A percentile compares a stretch with the other conserved stretches of the same genome.
Conservation (phyloP, 768 basidiomycete genomes). For the Vararia minispora region DNA sequence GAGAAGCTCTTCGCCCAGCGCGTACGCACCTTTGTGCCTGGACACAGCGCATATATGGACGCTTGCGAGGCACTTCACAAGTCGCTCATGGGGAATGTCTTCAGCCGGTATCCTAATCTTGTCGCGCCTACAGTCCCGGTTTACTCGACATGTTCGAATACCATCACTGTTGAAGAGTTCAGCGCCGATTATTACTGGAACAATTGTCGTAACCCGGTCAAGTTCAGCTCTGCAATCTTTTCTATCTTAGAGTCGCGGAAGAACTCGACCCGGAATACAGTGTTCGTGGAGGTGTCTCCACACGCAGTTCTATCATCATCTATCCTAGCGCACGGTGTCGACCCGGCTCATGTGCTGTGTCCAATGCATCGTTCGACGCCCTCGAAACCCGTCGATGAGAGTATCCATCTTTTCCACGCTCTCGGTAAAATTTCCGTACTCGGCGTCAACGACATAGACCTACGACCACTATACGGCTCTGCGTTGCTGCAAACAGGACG, state of each 20-base stretch:
- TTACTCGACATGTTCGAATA: constrained; percentile 28
- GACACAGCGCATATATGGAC: constrained; percentile 30
- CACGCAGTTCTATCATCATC: constrained; percentile 30
- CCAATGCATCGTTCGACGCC: constrained; percentile 20
- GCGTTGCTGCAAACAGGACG: too few relatives aligned
- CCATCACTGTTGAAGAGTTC: constrained; percentile 15
- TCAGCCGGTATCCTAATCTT: constrained; percentile 21
- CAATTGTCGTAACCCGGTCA: constrained; percentile 26
- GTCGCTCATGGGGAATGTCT: constrained; percentile 21
- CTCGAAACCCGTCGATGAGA: constrained; percentile 15
- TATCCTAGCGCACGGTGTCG: constrained; percentile 16
- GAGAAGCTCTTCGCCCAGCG: constrained; percentile 25
- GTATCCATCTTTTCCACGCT: constrained; percentile 15
- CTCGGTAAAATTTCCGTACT: constrained; percentile 25
- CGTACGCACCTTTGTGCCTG: constrained; percentile 26
- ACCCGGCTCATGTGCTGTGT: constrained; percentile 15
- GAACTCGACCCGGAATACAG: constrained; percentile 16
- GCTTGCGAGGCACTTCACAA: constrained; percentile 21
- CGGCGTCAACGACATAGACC: too few relatives aligned
- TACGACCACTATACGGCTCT: too few relatives aligned
- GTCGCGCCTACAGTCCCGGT: constrained; percentile 19
- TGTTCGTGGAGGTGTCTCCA: constrained; percentile 27
- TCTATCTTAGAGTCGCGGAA: constrained; percentile 13
- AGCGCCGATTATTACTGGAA: constrained; percentile 31
- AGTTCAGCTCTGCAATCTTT: constrained; percentile 24